phyloP scores from a whole-genome alignment of 1,139 yeast species.

The Hyphopichia pseudoburtonii region DNA sequence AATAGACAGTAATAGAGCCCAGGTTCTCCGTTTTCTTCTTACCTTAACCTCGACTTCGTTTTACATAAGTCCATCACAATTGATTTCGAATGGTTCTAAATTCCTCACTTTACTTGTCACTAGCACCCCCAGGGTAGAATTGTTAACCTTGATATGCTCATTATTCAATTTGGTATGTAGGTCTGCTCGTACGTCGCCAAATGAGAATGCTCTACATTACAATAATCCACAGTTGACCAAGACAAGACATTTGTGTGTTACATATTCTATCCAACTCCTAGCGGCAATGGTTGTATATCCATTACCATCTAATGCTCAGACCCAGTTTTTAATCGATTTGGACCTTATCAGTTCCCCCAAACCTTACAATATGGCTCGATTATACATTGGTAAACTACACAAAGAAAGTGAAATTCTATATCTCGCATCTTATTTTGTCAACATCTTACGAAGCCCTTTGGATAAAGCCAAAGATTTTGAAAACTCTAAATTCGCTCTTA shows the following conservation, averaged over 20 bases:
- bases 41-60: slow-evolving; percentile 65
- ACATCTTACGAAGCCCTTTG: slow-evolving; percentile 48
- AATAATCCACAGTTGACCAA: slow-evolving; percentile 35
- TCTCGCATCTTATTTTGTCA: slow-evolving; percentile 46
- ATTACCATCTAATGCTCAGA: slow-evolving; percentile 49
- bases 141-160: slow-evolving; percentile 63
- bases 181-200: slow-evolving; percentile 24
- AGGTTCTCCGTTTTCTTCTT: slow-evolving; percentile 60
- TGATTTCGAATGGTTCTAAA: slow-evolving; percentile 53
- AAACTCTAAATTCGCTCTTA: slow-evolving; percentile 16
- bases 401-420: slow-evolving; percentile 54
- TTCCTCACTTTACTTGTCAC: slow-evolving; percentile 62
- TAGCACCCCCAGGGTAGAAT: slow-evolving; percentile 46
- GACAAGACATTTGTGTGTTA: slow-evolving; percentile 52
- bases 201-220: slow-evolving; percentile 36
- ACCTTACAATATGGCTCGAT: slow-evolving; percentile 50
- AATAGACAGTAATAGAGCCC: slow-evolving; percentile 66
- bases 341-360: slow-evolving; percentile 22
- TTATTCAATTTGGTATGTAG: slow-evolving; percentile 60
- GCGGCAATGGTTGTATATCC: slow-evolving; percentile 66
- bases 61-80: slow-evolving; percentile 47
- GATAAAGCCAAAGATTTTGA: slow-evolving; percentile 16
- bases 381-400: slow-evolving; percentile 52
- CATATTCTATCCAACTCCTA: slow-evolving; percentile 62
- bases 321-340: slow-evolving; percentile 43